A percentile compares a stretch with the other conserved stretches of the same genome.
These are phyloP conservation scores for Mycosarcoma mackinlayi DNA, from an alignment of 1,284 basidiomycete genomes.

Conservation along the genomic window DNA sequence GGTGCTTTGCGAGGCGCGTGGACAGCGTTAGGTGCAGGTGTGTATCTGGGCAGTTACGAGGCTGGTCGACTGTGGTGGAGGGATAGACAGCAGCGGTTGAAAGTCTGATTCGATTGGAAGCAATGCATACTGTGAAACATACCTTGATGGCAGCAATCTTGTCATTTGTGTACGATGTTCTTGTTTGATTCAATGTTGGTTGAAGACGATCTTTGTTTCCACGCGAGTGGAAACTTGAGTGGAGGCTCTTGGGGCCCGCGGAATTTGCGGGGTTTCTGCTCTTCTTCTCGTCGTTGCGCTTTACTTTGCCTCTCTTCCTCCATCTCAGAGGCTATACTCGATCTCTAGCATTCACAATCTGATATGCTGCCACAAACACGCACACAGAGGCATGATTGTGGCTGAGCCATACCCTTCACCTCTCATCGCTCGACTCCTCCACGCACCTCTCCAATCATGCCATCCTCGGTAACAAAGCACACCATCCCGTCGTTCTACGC, in stretches of 20 bases:
- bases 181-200: too few relatives aligned
- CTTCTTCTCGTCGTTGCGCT: not conserved
- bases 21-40: conserved; percentile 62
- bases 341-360: too few relatives aligned
- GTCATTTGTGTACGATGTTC: too few relatives aligned
- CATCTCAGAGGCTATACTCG: not conserved
- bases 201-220: too few relatives aligned
- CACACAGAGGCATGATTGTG: too few relatives aligned
- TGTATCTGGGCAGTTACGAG: conserved; percentile 62
- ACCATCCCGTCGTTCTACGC: conserved; percentile 83
- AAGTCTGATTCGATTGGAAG: too few relatives aligned
- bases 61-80: conserved; percentile 62
- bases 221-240: too few relatives aligned
- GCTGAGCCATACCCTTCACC: too few relatives aligned
- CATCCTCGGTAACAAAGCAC: conserved; percentile 71
- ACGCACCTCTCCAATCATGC: conserved; percentile 16
- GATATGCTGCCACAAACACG: too few relatives aligned
- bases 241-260: not conserved
- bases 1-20: conserved; percentile 54
- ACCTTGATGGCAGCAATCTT: too few relatives aligned
- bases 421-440: not conserved
- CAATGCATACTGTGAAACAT: conserved; percentile 4
- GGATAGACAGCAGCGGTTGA: conserved; percentile 31
- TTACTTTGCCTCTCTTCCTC: not conserved
- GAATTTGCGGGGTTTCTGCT: not conserved